Evolutionary conservation across 2,329 filamentous ascomycete species (phyloP), one percentile per base, ranked within the genome.

Genomic region (Botryotinia narcissicola): DNA sequence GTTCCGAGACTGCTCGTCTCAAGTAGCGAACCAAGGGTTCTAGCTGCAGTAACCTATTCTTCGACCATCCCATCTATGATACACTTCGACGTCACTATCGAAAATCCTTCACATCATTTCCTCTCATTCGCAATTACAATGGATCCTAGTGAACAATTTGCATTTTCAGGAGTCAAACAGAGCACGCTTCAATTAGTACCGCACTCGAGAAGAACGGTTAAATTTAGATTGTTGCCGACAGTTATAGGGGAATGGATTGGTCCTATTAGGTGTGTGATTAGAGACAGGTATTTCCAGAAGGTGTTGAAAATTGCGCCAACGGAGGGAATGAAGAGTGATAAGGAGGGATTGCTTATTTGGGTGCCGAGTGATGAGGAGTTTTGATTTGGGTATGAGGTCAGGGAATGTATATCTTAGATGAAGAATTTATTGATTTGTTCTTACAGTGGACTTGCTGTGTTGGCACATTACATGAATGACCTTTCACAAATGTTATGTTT

Each of bases 51-150:
- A 4, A 83, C 86, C 5, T 86, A 88, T 76, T 81, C 82, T 32
- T 78, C 80, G 4, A 79, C 80, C 12, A 74, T 78, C 3, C 76
- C 78, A 10, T 79, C 79, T 18, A 76, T 81, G 77, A 73, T 80
- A 54, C 82, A 88, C 67, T 83, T 90, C 57, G 83, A 87, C 74
- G 92, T 92, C 80, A 93, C 90, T 5, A 90, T 99, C 73, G 96
- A 99, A 83, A 99, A 99, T 81, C 93, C 95, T 0, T 98, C 95
- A 0, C 92, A 91, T 81, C 96, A 99, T 82, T 97, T 97, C 83
- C 88, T 99, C 68, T 97, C 95, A 0, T 99, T 99, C 83, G 94
- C 93, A 44, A 83, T 98, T 67, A 90, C 87, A 40, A 97, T 99
- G 94, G 95, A 99, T 78, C 92, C 94, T 4, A 95, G 90, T 80